Conservation (phyloP, 2,329 filamentous ascomycete genomes). For the Alternaria triticimaculans region DNA sequence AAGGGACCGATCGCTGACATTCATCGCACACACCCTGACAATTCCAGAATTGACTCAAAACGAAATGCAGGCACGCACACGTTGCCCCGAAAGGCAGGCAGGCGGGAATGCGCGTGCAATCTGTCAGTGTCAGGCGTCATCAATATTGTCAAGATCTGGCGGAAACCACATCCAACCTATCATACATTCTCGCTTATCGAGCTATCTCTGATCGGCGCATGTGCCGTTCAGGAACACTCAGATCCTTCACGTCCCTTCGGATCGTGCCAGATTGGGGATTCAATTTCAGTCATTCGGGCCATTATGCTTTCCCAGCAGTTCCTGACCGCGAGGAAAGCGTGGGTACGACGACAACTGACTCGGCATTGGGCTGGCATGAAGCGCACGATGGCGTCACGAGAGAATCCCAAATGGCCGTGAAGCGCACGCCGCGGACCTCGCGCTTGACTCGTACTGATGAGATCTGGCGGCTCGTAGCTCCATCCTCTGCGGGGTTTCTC, state of each 20-base stretch:
- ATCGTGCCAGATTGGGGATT: neutral
- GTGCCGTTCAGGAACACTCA: neutral
- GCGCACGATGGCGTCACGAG: conserved; percentile 12
- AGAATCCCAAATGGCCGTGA: neutral
- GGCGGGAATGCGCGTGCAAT: neutral
- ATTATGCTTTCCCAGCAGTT: neutral
- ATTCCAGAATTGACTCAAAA: neutral
- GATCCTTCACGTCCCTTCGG: neutral
- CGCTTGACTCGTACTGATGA: neutral
- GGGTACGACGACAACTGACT: neutral
- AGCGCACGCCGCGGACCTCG: neutral
- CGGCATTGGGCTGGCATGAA: neutral
- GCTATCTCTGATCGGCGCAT: neutral
- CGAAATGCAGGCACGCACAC: conserved; percentile 12
- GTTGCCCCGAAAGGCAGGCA: conserved; percentile 4
- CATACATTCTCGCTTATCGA: conserved; percentile 18
- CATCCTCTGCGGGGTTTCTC: conserved; percentile 2
- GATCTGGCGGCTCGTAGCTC: neutral
- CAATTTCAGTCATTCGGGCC: neutral
- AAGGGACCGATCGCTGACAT: neutral
- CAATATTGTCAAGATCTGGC: conserved; percentile 8
- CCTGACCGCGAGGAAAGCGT: neutral
- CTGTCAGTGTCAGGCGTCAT: conserved; percentile 11
- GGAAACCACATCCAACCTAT: conserved; percentile 5
- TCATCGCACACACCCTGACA: neutral